Conservation (phyloP, 345 rosid species). For the Barbarea vulgaris region DNA sequence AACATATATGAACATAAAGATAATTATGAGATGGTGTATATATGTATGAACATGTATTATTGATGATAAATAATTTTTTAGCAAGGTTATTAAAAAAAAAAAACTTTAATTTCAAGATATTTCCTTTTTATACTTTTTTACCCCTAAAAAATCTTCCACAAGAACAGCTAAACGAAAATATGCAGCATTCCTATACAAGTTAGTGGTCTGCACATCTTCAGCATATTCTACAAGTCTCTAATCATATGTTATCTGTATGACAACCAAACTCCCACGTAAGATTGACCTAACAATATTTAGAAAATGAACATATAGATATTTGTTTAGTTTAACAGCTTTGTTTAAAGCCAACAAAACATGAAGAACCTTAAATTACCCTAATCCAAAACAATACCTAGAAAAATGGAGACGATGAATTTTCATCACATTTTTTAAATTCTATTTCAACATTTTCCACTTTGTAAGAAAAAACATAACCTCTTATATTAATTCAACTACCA, state of each 20-base stretch:
- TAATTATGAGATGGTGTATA: neutral
- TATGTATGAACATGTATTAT: no score
- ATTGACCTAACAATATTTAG: slow-evolving; percentile 31
- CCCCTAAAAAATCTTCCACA: neutral
- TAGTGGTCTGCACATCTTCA: slow-evolving; percentile 29
- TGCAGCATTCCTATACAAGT: neutral
- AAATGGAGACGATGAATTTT: slow-evolving; percentile 4
- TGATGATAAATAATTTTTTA: neutral
- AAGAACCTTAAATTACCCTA: slow-evolving; percentile 32
- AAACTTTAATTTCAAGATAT: neutral
- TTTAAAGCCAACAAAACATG: slow-evolving; percentile 24
- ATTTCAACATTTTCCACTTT: neutral
- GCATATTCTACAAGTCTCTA: slow-evolving; percentile 12
- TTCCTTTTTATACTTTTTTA: neutral
- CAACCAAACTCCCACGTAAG: slow-evolving; percentile 42
- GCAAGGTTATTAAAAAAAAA: no score
- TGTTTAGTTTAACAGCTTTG: neutral
- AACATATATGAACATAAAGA: neutral
- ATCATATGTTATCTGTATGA: slow-evolving; percentile 28
- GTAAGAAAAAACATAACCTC: neutral
- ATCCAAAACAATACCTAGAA: slow-evolving; percentile 15
- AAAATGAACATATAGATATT: neutral
- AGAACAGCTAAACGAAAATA: neutral
- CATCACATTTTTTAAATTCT: slow-evolving; percentile 1
- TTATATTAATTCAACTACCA: neutral